A percentile compares a stretch with the other conserved stretches of the same genome.
Evolutionary conservation across 305 asterid species (phyloP).

Genomic region (Caryopteris hybrid): DNA sequence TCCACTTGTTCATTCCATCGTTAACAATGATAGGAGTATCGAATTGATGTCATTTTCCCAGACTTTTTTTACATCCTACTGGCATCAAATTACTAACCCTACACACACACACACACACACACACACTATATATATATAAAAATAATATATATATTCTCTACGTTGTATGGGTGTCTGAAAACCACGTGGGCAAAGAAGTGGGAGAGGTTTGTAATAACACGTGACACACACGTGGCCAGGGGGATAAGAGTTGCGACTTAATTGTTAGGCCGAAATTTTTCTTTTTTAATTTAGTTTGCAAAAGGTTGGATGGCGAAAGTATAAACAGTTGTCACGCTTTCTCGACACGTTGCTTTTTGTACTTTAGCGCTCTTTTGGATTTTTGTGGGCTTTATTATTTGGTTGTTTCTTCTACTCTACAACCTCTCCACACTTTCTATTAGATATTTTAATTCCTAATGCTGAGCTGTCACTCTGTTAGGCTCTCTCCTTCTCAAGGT

Average conservation of each 20-base stretch:
- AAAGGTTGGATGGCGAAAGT: slow-evolving; percentile 3
- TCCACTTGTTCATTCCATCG: neutral
- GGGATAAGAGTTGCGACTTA: slow-evolving; percentile 2
- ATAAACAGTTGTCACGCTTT: slow-evolving; percentile 1
- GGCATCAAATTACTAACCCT: neutral
- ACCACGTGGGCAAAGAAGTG: slow-evolving; percentile 25
- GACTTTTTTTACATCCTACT: slow-evolving; percentile 10
- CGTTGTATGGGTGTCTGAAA: slow-evolving; percentile 23
- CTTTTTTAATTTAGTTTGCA: neutral
- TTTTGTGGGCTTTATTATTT: slow-evolving; percentile 14
- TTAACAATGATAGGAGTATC: neutral
- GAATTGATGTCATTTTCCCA: slow-evolving; percentile 11
- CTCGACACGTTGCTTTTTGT: slow-evolving; percentile 37
- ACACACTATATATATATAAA: too few relatives aligned
- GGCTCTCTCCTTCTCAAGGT: neutral
- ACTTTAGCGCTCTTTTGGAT: slow-evolving; percentile 2
- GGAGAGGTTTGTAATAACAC: slow-evolving; percentile 22
- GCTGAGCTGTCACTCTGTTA: slow-evolving; percentile 18
- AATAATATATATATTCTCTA: neutral
- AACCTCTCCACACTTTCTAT: slow-evolving; percentile 20
- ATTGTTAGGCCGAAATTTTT: slow-evolving; percentile 34
- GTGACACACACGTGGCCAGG: slow-evolving; percentile 35
- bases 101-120: neutral
- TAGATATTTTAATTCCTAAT: neutral
- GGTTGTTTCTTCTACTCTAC: slow-evolving; percentile 46